Conservation (phyloP, 805 yeast genomes). For the Lipomyces starkeyi region DNA sequence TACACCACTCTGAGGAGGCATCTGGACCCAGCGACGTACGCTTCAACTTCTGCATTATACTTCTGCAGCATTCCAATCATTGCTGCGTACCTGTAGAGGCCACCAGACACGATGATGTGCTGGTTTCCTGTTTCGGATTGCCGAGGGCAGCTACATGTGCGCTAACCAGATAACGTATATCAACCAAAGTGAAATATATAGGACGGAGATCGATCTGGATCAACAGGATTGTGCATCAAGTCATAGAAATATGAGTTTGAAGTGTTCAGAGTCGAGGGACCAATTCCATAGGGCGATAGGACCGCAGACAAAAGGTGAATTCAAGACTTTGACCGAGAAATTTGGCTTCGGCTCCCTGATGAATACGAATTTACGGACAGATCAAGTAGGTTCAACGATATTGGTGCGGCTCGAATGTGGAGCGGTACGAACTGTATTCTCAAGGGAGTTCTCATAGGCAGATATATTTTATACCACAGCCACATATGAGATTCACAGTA, state of each 20-base stretch:
- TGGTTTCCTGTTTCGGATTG: slow-evolving; percentile 12
- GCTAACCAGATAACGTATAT: slow-evolving; percentile 66
- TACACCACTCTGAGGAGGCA: slow-evolving; percentile 34
- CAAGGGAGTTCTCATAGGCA: no score
- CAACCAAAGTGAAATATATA: slow-evolving; percentile 46
- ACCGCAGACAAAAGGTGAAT: slow-evolving; percentile 44
- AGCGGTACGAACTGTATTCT: no score
- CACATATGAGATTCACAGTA: no score
- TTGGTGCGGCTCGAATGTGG: no score
- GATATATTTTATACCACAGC: no score
- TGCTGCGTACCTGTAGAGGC: slow-evolving; percentile 5
- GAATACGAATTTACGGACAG: slow-evolving; percentile 40
- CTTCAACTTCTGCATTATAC: slow-evolving; percentile 10
- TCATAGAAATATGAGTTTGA: slow-evolving; percentile 47
- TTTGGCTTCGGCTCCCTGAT: slow-evolving; percentile 43
- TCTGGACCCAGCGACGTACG: slow-evolving; percentile 15
- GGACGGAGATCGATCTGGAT: slow-evolving; percentile 18
- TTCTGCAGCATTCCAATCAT: slow-evolving; percentile 9
- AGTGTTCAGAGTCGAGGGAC: slow-evolving; percentile 43
- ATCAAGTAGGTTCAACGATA: no score
- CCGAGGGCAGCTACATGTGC: slow-evolving; percentile 59
- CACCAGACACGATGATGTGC: slow-evolving; percentile 16
- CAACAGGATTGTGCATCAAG: slow-evolving; percentile 38
- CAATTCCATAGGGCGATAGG: slow-evolving; percentile 31
- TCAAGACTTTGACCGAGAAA: slow-evolving; percentile 39